A percentile compares a stretch with the other conserved stretches of the same genome.
These are phyloP conservation scores for Theobroma grandiflorum DNA, from an alignment of 441 rosid genomes.

Conservation along the genomic window DNA sequence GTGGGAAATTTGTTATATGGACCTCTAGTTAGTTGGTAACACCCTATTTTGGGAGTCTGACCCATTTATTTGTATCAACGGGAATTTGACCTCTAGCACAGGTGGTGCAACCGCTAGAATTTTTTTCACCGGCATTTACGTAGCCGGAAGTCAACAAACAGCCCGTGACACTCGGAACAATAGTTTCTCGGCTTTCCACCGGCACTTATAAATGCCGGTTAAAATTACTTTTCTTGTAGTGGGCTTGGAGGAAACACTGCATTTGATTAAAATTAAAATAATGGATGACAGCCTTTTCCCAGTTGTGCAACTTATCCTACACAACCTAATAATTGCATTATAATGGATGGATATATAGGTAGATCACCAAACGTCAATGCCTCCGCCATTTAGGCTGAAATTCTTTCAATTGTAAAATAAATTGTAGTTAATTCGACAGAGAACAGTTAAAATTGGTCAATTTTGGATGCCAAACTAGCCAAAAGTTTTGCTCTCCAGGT, in stretches of 20 bases:
- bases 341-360: background rate
- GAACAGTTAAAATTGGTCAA: background rate
- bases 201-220: too few species aligned
- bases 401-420: background rate
- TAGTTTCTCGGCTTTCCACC: too few species aligned
- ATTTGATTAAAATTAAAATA: background rate
- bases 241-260: background rate
- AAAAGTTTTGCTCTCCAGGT: conserved; percentile 19
- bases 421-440: background rate
- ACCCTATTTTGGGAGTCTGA: too few species aligned
- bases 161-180: too few species aligned
- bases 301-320: background rate
- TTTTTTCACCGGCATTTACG: too few species aligned
- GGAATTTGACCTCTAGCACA: too few species aligned
- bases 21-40: too few species aligned
- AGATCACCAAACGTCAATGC: background rate
- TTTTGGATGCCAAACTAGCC: background rate
- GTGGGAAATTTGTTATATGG: too few species aligned
- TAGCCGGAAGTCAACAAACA: too few species aligned
- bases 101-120: too few species aligned
- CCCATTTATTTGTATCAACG: too few species aligned
- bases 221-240: too few species aligned
- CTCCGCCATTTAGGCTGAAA: background rate
- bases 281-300: background rate
- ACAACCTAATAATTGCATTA: background rate